Conservation (phyloP, 345 rosid species). For the Citrus cavaleriei region DNA sequence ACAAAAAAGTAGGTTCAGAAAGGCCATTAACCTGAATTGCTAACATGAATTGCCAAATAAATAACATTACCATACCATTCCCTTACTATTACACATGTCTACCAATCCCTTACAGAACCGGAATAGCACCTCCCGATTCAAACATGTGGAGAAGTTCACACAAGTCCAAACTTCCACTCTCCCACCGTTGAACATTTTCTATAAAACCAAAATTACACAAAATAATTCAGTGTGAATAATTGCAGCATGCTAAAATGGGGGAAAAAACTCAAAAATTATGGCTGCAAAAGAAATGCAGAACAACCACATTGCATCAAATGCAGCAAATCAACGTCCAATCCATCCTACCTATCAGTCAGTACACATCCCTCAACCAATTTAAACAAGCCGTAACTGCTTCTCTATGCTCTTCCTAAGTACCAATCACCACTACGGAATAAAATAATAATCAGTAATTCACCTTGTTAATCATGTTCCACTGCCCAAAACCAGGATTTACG, state of each 20-base stretch:
- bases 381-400: neutral
- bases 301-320: neutral
- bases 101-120: conserved; percentile 44
- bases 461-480: conserved; percentile 81
- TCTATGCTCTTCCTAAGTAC: neutral
- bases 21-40: neutral
- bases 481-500: conserved; percentile 52
- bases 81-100: conserved; percentile 59
- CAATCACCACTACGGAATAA: neutral
- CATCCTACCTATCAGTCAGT: neutral
- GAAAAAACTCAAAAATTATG: no score
- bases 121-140: neutral
- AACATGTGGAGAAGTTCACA: conserved; percentile 38
- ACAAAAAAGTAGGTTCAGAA: neutral
- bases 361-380: neutral
- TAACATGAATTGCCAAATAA: neutral
- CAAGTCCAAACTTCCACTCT: conserved; percentile 61
- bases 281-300: neutral
- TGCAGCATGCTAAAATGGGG: neutral
- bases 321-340: neutral
- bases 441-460: conserved; percentile 23
- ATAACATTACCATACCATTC: conserved; percentile 49
- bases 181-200: conserved; percentile 90
- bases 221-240: neutral
- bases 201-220: neutral